Base-by-base conservation (phyloP, 208 protist genomes). In the Tritrichomonas musculus region DNA sequence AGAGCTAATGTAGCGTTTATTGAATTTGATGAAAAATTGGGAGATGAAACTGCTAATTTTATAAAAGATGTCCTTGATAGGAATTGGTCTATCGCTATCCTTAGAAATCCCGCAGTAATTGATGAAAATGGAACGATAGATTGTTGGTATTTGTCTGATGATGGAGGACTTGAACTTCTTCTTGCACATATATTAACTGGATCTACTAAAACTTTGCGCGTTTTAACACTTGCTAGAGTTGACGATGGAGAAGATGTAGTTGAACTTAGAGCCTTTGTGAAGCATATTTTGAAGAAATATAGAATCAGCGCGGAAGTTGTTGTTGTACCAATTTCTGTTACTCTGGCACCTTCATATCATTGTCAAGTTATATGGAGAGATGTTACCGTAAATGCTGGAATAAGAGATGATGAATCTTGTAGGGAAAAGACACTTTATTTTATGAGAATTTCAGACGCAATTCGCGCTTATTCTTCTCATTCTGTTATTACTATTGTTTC, bases 291-390 rank as follows among this genome's bases (percentile, higher is more conserved):
- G 1, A 88, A 36, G 27, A 44, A 88, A 30, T 57, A 57, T 30
- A 53, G 77, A 88, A 49, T 88, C 11, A 88, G 57, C 17, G 77
- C 77, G 2, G 17, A 88, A 39, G 77, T 88, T 88, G 57, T 88
- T 44, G 47, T 47, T 57, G 47, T 53, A 39, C 47, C 77, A 39
- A 22, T 88, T 20, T 39, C 41, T 39, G 47, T 57, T n/a, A 11
- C 41, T 36, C 27, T 30, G 27, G 13, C 47, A 13, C 44, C 47
- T 39, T 47, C 77, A 60, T 17, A 60, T 60, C 53, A 60, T 60
- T 22, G 5, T 60, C 53, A 60, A 60, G 17, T 60, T 5, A 5
- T 22, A 60, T 60, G 53, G 53, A 5, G 53, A 22, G 53, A 60
- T 22, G 17, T 22, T 22, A 60, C 17, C 11, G 53, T 60, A 17